phyloP scores from a whole-genome alignment of 495 filamentous ascomycete species.

The Penicillium bialowiezense region DNA sequence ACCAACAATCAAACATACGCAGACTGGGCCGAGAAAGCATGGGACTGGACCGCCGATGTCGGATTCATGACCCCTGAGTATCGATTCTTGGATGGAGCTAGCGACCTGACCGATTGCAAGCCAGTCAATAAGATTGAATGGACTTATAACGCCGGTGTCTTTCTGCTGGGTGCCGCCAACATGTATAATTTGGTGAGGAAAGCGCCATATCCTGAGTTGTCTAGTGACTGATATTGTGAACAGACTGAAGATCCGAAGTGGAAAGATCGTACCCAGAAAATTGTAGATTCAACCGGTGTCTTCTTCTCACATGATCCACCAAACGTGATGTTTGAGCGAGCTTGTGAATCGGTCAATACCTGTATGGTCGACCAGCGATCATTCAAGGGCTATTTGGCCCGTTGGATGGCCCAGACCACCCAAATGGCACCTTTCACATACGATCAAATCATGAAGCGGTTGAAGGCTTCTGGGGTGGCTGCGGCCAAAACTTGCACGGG shows the following conservation, averaged over 20 bases:
- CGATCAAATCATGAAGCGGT: slow-evolving; percentile 59
- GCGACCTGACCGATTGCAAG: slow-evolving; percentile 45
- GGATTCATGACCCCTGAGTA: slow-evolving; percentile 62
- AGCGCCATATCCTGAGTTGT: not conserved
- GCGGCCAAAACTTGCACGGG: slow-evolving; percentile 70
- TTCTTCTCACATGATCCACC: slow-evolving; percentile 46
- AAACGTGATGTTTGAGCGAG: slow-evolving; percentile 64
- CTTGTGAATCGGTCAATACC: slow-evolving; percentile 53
- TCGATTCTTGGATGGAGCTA: slow-evolving; percentile 63
- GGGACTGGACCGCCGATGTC: slow-evolving; percentile 64
- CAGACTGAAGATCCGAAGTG: slow-evolving; percentile 46
- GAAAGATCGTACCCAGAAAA: slow-evolving; percentile 55
- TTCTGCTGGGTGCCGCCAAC: slow-evolving; percentile 35
- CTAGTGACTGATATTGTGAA: slow-evolving; percentile 2
- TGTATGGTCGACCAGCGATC: slow-evolving; percentile 77
- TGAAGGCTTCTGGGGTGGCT: slow-evolving; percentile 63
- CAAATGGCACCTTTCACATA: slow-evolving; percentile 68
- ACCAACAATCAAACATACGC: slow-evolving; percentile 76
- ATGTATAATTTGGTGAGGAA: slow-evolving; percentile 41
- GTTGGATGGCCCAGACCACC: slow-evolving; percentile 73
- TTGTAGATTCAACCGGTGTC: slow-evolving; percentile 55
- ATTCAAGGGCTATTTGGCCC: slow-evolving; percentile 83
- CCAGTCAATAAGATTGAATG: slow-evolving; percentile 35
- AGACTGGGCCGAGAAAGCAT: slow-evolving; percentile 70
- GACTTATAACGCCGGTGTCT: slow-evolving; percentile 39